phyloP scores from a whole-genome alignment of 352 stramenopile genomes.

The Phytophthora idaei region DNA sequence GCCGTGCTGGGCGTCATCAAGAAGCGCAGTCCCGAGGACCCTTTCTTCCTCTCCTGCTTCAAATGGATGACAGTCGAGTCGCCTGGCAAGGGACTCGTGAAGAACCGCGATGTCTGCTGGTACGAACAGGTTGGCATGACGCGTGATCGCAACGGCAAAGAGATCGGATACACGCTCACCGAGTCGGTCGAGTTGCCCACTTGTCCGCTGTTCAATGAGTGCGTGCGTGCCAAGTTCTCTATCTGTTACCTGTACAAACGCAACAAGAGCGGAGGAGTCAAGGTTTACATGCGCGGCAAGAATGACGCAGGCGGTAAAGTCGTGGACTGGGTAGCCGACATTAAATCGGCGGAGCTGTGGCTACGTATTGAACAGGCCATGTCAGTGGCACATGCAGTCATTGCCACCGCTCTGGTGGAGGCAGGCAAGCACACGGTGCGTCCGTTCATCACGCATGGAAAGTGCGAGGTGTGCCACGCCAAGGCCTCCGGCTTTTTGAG shows the following conservation, averaged over 20 bases:
- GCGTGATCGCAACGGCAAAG: slow-evolving; percentile 71
- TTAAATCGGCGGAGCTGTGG: slow-evolving; percentile 80
- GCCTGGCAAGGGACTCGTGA: slow-evolving; percentile 70
- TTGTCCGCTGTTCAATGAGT: slow-evolving; percentile 69
- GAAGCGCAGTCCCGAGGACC: slow-evolving; percentile 45
- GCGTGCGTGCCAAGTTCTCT: slow-evolving; percentile 71
- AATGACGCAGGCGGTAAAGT: slow-evolving; percentile 76
- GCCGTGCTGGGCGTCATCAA: slow-evolving; percentile 72
- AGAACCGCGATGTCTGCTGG: slow-evolving; percentile 83
- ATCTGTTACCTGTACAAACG: slow-evolving; percentile 78
- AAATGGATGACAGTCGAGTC: slow-evolving; percentile 85
- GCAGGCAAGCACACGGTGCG: slow-evolving; percentile 43
- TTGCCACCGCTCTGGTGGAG: slow-evolving; percentile 65
- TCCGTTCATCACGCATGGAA: slow-evolving; percentile 40
- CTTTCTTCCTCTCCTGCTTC: slow-evolving; percentile 80
- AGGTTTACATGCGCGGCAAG: slow-evolving; percentile 80
- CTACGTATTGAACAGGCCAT: slow-evolving; percentile 65
- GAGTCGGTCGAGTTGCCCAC: slow-evolving; percentile 76
- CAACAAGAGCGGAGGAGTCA: slow-evolving; percentile 76
- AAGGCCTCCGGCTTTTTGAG: slow-evolving; percentile 63
- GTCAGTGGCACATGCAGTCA: slow-evolving; percentile 52
- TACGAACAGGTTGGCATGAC: slow-evolving; percentile 79
- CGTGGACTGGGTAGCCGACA: slow-evolving; percentile 70
- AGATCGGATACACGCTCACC: slow-evolving; percentile 80
- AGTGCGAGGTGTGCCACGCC: slow-evolving; percentile 68